A percentile compares a stretch with the other conserved stretches of the same genome.
These are phyloP conservation scores for Boletus sp. DNA, from an alignment of 1,284 basidiomycete species.

Conservation along the genomic window DNA sequence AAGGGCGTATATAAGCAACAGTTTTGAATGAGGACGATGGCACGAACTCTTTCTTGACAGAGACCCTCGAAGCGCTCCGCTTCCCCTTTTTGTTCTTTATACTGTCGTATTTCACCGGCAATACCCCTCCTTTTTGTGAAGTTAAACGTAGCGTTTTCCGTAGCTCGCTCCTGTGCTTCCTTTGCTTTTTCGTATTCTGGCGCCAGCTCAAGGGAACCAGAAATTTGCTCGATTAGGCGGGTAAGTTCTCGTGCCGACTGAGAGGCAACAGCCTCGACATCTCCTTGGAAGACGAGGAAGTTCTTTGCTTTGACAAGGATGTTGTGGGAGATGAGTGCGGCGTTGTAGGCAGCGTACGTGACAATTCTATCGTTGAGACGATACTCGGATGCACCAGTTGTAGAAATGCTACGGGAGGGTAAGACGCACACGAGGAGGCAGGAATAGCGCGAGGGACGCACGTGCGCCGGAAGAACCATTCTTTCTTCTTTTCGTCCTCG, in stretches of 20 bases:
- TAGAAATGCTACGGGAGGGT: slow-evolving; percentile 66
- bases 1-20: slow-evolving; percentile 7
- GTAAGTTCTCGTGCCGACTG: slow-evolving; percentile 91
- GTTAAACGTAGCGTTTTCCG: slow-evolving; percentile 90
- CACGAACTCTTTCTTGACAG: slow-evolving; percentile 63
- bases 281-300: slow-evolving; percentile 99
- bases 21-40: not conserved
- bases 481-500: slow-evolving; percentile 70
- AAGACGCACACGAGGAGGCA: not conserved
- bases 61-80: slow-evolving; percentile 85
- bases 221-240: slow-evolving; percentile 92
- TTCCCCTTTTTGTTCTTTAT: slow-evolving; percentile 95
- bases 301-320: slow-evolving; percentile 99
- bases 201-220: slow-evolving; percentile 87
- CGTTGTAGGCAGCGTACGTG: slow-evolving; percentile 82
- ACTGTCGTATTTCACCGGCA: slow-evolving; percentile 93
- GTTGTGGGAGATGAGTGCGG: slow-evolving; percentile 82
- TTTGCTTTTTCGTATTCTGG: slow-evolving; percentile 89
- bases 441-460: slow-evolving; percentile 39
- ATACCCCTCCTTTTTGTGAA: slow-evolving; percentile 92
- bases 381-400: slow-evolving; percentile 84
- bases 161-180: slow-evolving; percentile 82
- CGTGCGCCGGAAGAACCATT: slow-evolving; percentile 91
- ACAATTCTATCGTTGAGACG: slow-evolving; percentile 76
- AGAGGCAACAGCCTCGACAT: slow-evolving; percentile 96